Base-by-base conservation (phyloP, 352 stramenopile genomes). In the Pythium graminicola region DNA sequence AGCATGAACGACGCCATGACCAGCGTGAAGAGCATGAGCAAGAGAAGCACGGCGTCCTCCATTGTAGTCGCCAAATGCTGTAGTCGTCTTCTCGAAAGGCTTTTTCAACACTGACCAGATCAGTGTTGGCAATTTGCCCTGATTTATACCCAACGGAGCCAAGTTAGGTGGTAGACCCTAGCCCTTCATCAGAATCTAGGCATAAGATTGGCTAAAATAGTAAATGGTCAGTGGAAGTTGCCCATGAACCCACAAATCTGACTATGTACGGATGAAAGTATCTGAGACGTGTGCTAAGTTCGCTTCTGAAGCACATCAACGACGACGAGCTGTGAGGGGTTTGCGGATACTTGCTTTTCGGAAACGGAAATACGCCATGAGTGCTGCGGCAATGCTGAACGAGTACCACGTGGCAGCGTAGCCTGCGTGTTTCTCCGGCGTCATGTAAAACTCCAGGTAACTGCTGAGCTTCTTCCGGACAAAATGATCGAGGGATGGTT, bases 391-490 rank as follows among this genome's bases (percentile, higher is more conserved):
- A 31, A 90, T 70, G 47, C 79, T 90, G 69, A 85, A 89, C 29
- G 74, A 82, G 64, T 81, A 89, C 83, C 83, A 94, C 5, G 81
- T 94, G 22, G 70, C 75, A 3, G 83, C 83, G 44, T 94, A 94
- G 31, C 76, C 81, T 4, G 76, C 81, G 61, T 94, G 83, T 62
- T 92, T 94, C 45, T 81, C 69, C 20, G 83, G 83, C 6, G 83
- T 91, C 83, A 94, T 94, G 79, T 94, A 92, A 55, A 94, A 94
- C 43, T 88, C 78, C 50, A 86, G 54, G 64, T 91, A 94, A 31
- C 78, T 89, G 19, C 72, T 63, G 26, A 89, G 64, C 35, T 67
- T 86, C 62, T 94, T 94, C 57, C 77, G 79, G 19, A 89, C 41
- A 4, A 77, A 81, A 24, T 85, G 70, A 8, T 72, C 54, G 8